phyloP scores from a whole-genome alignment of 1,284 basidiomycete species.

The Uromyces viciae-fabae region DNA sequence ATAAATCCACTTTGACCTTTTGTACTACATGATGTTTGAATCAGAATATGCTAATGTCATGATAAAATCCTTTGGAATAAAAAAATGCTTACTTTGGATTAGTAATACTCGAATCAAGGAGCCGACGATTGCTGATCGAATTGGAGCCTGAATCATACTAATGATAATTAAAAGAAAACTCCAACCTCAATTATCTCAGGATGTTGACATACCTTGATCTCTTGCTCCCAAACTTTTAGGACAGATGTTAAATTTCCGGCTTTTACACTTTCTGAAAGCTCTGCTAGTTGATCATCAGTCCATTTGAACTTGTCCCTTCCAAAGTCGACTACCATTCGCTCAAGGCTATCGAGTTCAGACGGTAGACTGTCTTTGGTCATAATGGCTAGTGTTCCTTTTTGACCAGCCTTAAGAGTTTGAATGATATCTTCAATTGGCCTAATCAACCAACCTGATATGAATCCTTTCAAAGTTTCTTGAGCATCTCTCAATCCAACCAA shows the following conservation, averaged over 20 bases:
- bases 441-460: constrained; percentile 78
- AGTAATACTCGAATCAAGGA: constrained; percentile 79
- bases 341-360: constrained; percentile 61
- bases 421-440: constrained; percentile 79
- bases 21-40: constrained; percentile 8
- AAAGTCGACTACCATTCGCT: constrained; percentile 84
- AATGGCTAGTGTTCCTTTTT: constrained; percentile 66
- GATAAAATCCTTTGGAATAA: neutral
- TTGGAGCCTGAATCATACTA: constrained; percentile 60
- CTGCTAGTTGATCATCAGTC: constrained; percentile 63
- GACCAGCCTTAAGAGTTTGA: constrained; percentile 74
- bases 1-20: constrained; percentile 63
- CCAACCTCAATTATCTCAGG: neutral
- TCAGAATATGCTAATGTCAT: neutral
- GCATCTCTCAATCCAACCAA: constrained; percentile 49
- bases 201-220: constrained; percentile 64
- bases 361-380: constrained; percentile 69
- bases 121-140: constrained; percentile 75
- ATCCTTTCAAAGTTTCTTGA: constrained; percentile 68
- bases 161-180: neutral
- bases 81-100: constrained; percentile 89
- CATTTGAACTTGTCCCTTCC: constrained; percentile 74
- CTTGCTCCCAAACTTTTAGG: constrained; percentile 82
- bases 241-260: constrained; percentile 83
- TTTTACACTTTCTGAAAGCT: constrained; percentile 66